These are phyloP conservation scores for Oldenlandia corymbosa DNA, from an alignment of 257 asterid species.

Conservation along the genomic window DNA sequence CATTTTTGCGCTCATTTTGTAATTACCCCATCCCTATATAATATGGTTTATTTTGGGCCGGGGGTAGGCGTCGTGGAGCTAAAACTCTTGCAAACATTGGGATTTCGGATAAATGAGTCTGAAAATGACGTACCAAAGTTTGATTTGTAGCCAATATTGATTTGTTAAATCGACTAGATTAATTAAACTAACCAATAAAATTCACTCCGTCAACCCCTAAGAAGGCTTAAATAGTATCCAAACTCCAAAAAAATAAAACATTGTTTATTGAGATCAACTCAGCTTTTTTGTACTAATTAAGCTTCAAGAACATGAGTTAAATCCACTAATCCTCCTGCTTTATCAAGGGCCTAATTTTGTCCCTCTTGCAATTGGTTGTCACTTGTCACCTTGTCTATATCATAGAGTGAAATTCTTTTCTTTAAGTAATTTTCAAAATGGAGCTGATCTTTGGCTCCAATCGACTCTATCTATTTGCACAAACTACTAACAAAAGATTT, in stretches of 20 bases:
- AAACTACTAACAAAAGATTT: too few relatives aligned
- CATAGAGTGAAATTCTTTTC: not conserved
- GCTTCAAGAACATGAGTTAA: not conserved
- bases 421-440: not conserved
- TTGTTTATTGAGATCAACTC: conserved; percentile 9
- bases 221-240: not conserved
- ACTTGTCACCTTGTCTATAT: not conserved
- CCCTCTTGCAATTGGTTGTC: not conserved
- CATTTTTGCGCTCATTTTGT: too few relatives aligned
- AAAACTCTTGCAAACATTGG: too few relatives aligned
- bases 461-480: not conserved
- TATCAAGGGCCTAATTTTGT: not conserved
- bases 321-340: not conserved
- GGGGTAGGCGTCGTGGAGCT: too few relatives aligned
- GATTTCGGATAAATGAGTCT: not conserved
- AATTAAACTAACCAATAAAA: not conserved
- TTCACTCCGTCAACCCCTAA: conserved; percentile 1
- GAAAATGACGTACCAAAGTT: not conserved
- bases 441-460: not conserved
- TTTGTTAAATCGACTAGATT: conserved; percentile 1
- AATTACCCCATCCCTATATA: too few relatives aligned
- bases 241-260: not conserved
- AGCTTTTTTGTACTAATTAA: not conserved
- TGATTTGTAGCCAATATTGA: not conserved
- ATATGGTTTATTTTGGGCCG: too few relatives aligned